phyloP scores from a whole-genome alignment of 192 early-diverging fungal genomes.

The Backusella parvicylindrica region DNA sequence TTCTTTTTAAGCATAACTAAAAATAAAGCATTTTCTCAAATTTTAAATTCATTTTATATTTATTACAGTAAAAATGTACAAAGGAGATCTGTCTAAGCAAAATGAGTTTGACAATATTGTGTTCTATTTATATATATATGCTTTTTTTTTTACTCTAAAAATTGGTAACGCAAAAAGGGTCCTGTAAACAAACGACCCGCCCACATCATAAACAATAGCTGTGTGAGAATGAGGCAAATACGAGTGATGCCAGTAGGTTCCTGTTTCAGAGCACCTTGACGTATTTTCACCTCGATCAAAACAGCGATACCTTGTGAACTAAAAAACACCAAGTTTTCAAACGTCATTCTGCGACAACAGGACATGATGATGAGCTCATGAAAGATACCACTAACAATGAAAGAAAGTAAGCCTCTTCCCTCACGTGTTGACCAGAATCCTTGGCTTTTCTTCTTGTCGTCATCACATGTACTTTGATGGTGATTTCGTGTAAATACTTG shows the following conservation, averaged over 20 bases:
- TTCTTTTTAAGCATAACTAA: not conserved
- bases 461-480: not conserved
- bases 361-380: constrained; percentile 22
- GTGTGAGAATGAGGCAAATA: not conserved
- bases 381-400: constrained; percentile 1
- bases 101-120: no score
- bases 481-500: not conserved
- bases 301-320: constrained; percentile 7
- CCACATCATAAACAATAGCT: constrained; percentile 2
- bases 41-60: not conserved
- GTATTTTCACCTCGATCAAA: constrained; percentile 6
- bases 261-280: constrained; percentile 7
- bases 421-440: not conserved
- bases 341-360: constrained; percentile 11
- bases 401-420: not conserved
- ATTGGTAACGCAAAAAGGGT: constrained; percentile 19
- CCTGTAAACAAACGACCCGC: constrained; percentile 15
- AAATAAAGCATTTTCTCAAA: not conserved
- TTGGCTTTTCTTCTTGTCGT: not conserved
- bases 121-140: not conserved
- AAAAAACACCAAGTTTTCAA: constrained; percentile 19
- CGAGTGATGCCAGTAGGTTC: not conserved
- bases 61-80: not conserved
- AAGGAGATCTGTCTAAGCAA: not conserved
- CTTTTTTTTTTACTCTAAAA: not conserved